A percentile compares a stretch with the other conserved stretches of the same genome.
Evolutionary conservation across 768 basidiomycete genomes (phyloP).

Genomic region (Lactarius trivialis): DNA sequence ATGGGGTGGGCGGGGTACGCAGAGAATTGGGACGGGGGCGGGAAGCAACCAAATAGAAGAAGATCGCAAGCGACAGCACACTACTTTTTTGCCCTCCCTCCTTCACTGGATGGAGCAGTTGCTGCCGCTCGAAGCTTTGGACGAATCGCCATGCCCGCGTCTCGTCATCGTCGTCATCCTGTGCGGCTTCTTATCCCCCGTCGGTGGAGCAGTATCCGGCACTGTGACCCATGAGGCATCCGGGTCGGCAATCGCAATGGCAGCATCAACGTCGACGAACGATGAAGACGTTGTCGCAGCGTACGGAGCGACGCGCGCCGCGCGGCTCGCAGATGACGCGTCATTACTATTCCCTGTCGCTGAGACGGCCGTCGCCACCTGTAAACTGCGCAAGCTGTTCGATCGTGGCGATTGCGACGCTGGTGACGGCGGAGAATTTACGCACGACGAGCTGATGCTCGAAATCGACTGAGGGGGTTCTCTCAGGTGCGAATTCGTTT

Average conservation of each 20-base stretch:
- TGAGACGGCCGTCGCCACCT: conserved; percentile 36
- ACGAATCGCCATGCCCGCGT: conserved; percentile 12
- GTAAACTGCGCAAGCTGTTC: conserved; percentile 51
- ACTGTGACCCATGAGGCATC: neutral
- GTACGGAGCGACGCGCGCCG: neutral
- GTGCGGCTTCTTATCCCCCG: conserved; percentile 4
- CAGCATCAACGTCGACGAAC: neutral
- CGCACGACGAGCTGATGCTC: too few species aligned
- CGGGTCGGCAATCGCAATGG: neutral
- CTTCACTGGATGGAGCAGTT: conserved; percentile 14
- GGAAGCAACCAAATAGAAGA: neutral
- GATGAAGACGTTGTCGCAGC: neutral
- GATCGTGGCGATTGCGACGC: conserved; percentile 34
- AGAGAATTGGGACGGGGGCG: too few species aligned
- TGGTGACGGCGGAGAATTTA: conserved; percentile 33
- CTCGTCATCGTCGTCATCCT: neutral
- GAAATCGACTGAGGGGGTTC: too few species aligned
- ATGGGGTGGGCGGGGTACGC: too few species aligned
- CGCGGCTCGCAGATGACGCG: conserved; percentile 29
- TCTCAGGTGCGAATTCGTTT: too few species aligned
- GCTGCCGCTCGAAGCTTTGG: conserved; percentile 2
- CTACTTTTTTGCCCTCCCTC: neutral
- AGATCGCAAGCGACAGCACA: neutral
- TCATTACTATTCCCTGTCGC: neutral
- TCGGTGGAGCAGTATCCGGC: neutral